phyloP scores from a whole-genome alignment of 2,329 filamentous ascomycete genomes.

The Colletotrichum falcatum region DNA sequence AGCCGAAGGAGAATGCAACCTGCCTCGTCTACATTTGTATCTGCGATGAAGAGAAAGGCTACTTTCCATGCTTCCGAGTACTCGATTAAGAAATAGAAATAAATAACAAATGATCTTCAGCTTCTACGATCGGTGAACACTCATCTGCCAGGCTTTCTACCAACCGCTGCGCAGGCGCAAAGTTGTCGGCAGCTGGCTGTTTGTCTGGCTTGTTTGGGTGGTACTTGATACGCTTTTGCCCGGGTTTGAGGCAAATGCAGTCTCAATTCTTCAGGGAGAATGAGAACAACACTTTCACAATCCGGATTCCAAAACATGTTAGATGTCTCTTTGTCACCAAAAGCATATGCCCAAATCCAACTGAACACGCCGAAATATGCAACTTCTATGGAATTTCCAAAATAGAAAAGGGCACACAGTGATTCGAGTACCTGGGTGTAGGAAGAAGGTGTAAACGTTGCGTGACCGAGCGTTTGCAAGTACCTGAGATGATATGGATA shows the following conservation, averaged over 20 bases:
- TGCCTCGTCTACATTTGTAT: not conserved
- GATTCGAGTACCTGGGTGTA: not conserved
- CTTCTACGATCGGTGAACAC: too few species aligned
- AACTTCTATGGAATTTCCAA: not conserved
- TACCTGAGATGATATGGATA: conserved; percentile 18
- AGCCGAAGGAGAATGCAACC: not conserved
- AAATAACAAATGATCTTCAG: not conserved
- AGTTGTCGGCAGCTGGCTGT: not conserved
- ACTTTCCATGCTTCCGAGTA: too few species aligned
- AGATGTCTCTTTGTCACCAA: not conserved
- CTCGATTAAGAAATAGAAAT: too few species aligned
- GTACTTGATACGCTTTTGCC: not conserved
- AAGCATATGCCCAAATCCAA: not conserved
- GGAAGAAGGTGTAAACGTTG: conserved; percentile 4
- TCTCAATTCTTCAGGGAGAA: too few species aligned
- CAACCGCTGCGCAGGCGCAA: too few species aligned
- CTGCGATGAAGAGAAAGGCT: not conserved
- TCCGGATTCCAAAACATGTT: not conserved
- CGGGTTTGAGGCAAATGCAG: too few species aligned
- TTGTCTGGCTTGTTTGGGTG: not conserved
- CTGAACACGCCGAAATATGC: not conserved
- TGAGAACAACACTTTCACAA: not conserved
- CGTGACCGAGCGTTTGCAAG: conserved; percentile 30
- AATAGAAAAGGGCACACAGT: not conserved
- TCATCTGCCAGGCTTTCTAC: not conserved